A percentile compares a stretch with the other conserved stretches of the same genome.
phyloP scores from a whole-genome alignment of 169 alveolate genomes.

The Theileria annulata region DNA sequence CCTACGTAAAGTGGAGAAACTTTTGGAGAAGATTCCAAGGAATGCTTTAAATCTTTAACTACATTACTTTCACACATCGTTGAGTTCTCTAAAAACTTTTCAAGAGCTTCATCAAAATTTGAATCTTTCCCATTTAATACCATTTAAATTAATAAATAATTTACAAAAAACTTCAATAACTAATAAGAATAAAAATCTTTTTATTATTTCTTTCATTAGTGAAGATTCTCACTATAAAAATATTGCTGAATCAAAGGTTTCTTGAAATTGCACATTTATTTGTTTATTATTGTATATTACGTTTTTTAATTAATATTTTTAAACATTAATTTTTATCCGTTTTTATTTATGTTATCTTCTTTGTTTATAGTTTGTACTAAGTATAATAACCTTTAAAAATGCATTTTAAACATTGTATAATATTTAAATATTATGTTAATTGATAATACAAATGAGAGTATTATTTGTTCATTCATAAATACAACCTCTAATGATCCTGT shows the following conservation, averaged over 20 bases:
- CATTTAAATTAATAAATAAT: neutral
- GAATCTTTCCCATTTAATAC: neutral
- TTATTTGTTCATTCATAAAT: neutral
- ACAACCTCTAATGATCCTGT: neutral
- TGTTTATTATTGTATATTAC: neutral
- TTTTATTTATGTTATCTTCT: neutral
- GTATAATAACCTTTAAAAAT: no score
- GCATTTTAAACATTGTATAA: neutral
- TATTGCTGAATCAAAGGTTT: neutral
- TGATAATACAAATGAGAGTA: neutral
- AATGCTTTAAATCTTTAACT: neutral
- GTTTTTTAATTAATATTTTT: neutral
- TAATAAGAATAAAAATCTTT: neutral
- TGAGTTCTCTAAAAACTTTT: neutral
- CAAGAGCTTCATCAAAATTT: constrained; percentile 14
- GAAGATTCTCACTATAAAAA: neutral
- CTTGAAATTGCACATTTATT: neutral
- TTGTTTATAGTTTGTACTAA: neutral
- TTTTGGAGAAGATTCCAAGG: neutral
- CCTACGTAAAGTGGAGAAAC: constrained; percentile 28
- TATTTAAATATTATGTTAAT: neutral
- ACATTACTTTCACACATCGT: neutral
- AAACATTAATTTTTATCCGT: neutral
- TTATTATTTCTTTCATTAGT: neutral
- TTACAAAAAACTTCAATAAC: neutral